Percentiles rank a stretch among this genome's conserved stretches.
Conservation (phyloP, 179 eudicot genomes). For the Actinidia polygama region DNA sequence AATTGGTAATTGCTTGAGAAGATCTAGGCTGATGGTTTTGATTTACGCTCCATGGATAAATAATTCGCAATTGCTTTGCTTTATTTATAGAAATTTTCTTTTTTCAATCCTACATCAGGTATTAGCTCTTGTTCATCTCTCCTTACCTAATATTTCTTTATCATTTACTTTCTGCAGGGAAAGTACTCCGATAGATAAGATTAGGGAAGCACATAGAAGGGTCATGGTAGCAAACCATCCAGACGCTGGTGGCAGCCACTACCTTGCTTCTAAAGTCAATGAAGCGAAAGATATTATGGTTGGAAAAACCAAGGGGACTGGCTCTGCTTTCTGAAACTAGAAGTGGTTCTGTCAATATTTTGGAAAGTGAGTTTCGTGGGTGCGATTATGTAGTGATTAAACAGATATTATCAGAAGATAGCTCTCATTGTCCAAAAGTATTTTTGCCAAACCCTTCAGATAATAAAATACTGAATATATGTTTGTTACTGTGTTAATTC, state of each 20-base stretch:
- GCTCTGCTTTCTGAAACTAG: conserved; percentile 55
- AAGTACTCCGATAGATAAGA: conserved; percentile 56
- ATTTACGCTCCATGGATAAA: no score
- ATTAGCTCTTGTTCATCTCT: neutral
- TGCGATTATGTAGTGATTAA: conserved; percentile 28
- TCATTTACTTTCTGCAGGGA: conserved; percentile 46
- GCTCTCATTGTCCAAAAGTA: neutral
- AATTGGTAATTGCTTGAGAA: neutral
- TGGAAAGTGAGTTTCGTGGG: neutral
- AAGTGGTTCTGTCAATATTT: neutral
- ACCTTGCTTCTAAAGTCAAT: conserved; percentile 75
- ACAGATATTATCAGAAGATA: neutral
- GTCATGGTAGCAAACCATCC: conserved; percentile 92
- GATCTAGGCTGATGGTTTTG: neutral
- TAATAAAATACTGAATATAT: neutral
- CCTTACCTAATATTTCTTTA: neutral
- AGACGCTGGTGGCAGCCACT: conserved; percentile 90
- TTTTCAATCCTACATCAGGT: neutral
- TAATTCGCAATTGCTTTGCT: no score
- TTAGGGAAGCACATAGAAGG: conserved; percentile 75
- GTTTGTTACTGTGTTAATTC: conserved; percentile 1
- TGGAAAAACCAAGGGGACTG: conserved; percentile 53
- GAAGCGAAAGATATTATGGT: conserved; percentile 80
- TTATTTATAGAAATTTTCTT: no score
- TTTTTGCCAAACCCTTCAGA: neutral